Evolutionary conservation across 352 stramenopile genomes (phyloP).

Genomic region (Phytophthora capsici): DNA sequence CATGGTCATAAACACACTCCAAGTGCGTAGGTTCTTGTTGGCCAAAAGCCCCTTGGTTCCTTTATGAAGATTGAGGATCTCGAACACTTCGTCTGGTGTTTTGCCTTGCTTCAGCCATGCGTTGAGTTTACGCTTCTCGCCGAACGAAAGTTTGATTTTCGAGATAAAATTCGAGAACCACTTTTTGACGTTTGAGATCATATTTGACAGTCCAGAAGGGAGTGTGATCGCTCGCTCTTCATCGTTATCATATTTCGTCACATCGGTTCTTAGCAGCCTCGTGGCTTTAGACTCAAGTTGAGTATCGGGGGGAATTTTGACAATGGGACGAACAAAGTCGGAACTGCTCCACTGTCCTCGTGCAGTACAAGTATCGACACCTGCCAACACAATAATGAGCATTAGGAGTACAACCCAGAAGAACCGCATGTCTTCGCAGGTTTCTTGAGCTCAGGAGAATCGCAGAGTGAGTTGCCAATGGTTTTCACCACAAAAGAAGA

Average conservation of each 20-base stretch:
- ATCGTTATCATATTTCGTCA: not conserved
- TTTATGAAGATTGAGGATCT: not conserved
- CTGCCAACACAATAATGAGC: not conserved
- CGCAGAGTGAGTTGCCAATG: too few relatives aligned
- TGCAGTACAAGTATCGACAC: not conserved
- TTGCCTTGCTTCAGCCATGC: not conserved
- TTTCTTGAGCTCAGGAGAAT: not conserved
- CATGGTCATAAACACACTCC: constrained; percentile 4
- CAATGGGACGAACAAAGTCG: not conserved
- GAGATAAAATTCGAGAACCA: not conserved
- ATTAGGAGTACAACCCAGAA: not conserved
- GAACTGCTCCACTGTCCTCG: not conserved
- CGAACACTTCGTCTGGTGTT: not conserved
- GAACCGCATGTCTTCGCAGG: constrained; percentile 3
- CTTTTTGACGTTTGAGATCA: not conserved
- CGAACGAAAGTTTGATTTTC: not conserved
- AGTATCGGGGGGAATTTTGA: not conserved
- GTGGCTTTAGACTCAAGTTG: too few relatives aligned
- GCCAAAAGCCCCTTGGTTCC: not conserved
- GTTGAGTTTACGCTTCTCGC: not conserved
- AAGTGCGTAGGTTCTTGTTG: not conserved
- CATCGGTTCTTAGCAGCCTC: not conserved
- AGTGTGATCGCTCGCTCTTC: not conserved
- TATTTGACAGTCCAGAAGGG: not conserved
- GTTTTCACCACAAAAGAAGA: too few relatives aligned